phyloP scores from a whole-genome alignment of 495 filamentous ascomycete genomes.

The Penicillium silybi region DNA sequence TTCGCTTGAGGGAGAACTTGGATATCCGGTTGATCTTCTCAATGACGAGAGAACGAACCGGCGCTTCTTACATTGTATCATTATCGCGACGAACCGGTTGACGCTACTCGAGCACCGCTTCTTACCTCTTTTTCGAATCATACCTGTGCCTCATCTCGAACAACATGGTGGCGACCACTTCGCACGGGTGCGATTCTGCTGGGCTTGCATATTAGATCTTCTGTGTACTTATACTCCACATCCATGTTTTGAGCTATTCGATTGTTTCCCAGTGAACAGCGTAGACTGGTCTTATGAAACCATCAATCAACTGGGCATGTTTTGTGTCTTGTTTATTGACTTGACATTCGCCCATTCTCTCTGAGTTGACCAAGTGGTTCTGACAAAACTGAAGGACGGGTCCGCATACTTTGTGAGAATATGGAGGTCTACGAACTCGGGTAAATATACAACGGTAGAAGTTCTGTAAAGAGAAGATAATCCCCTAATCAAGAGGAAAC shows the following conservation, averaged over 20 bases:
- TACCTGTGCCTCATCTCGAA: constrained; percentile 1
- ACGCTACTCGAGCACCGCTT: constrained; percentile 16
- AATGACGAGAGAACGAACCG: constrained; percentile 11
- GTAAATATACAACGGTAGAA: no score
- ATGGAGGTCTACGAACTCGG: no score
- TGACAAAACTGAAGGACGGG: no score
- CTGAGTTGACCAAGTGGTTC: no score
- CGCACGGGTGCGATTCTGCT: constrained; percentile 15
- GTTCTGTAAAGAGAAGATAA: no score
- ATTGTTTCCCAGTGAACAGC: not conserved
- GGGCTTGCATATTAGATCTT: constrained; percentile 28
- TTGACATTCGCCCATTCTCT: no score
- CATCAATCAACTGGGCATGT: not conserved
- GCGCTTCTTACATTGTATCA: constrained; percentile 33
- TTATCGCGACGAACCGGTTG: constrained; percentile 22
- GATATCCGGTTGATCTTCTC: not conserved
- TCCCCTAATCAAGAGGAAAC: not conserved
- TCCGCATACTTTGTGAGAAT: no score
- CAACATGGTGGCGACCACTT: constrained; percentile 7
- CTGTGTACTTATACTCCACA: constrained; percentile 36
- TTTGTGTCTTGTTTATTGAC: not conserved
- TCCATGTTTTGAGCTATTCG: not conserved
- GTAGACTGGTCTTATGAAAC: not conserved
- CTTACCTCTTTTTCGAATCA: constrained; percentile 6
- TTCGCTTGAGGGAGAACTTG: not conserved